Evolutionary conservation across 2,329 filamentous ascomycete genomes (phyloP).

Genomic region (Bimuria novae-zelandiae): DNA sequence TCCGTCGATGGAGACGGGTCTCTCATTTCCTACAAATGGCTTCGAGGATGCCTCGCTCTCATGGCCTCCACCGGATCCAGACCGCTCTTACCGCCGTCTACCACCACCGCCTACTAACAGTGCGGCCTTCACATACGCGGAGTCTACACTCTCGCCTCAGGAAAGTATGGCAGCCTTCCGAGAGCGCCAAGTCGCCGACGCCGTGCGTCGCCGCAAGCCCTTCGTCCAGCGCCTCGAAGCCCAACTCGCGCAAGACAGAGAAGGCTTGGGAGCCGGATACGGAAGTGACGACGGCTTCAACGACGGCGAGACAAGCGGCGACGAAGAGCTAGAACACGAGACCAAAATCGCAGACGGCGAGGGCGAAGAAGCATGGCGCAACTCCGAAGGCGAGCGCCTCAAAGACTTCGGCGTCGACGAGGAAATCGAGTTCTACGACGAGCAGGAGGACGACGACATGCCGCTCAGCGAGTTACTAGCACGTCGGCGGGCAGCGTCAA

Average conservation of each 20-base stretch:
- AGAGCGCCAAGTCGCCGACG: constrained; percentile 58
- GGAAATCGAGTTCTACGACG: constrained; percentile 69
- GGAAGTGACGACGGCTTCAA: constrained; percentile 30
- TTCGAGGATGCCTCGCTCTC: constrained; percentile 61
- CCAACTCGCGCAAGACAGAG: constrained; percentile 8
- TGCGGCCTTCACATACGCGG: constrained; percentile 46
- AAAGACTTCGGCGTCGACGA: constrained; percentile 82
- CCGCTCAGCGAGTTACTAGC: constrained; percentile 69
- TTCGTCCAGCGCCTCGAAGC: constrained; percentile 50
- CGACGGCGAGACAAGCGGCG: constrained; percentile 6
- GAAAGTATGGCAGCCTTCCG: constrained; percentile 59
- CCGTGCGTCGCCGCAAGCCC: constrained; percentile 47
- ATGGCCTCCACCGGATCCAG: constrained; percentile 59
- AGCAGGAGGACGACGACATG: constrained; percentile 70
- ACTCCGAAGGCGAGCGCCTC: constrained; percentile 74
- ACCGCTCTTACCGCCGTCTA: constrained; percentile 40
- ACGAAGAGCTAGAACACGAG: constrained; percentile 24
- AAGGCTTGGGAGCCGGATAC: constrained; percentile 11
- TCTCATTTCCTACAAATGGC: constrained; percentile 72
- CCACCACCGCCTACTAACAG: constrained; percentile 14
- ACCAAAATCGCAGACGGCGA: constrained; percentile 36
- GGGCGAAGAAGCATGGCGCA: constrained; percentile 69
- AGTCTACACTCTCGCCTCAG: constrained; percentile 43
- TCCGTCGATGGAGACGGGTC: constrained; percentile 56
- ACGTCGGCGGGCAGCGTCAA: too few relatives aligned